These are phyloP conservation scores for Suillus placidus DNA, from an alignment of 768 basidiomycete genomes.

Conservation along the genomic window DNA sequence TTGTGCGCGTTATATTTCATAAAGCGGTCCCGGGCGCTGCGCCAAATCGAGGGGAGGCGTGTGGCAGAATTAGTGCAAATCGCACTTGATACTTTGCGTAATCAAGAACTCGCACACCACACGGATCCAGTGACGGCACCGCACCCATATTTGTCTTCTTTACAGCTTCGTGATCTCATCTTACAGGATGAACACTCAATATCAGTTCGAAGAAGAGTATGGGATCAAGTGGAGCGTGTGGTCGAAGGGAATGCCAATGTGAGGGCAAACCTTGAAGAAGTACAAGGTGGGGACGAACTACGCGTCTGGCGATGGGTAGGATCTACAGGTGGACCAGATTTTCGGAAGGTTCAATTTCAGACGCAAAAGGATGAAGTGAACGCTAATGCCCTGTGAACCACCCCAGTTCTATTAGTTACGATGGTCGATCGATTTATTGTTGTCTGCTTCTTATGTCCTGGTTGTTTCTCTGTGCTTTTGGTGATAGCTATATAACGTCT, in stretches of 20 bases:
- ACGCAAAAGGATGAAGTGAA: conserved; percentile 30
- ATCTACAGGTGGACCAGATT: conserved; percentile 36
- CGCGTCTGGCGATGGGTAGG: conserved; percentile 94
- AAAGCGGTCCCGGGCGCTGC: conserved; percentile 45
- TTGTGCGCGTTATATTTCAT: conserved; percentile 20
- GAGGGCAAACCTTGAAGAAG: conserved; percentile 80
- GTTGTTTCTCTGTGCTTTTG: not conserved
- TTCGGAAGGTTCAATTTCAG: conserved; percentile 34
- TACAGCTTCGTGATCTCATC: conserved; percentile 86
- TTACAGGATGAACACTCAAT: conserved; percentile 82
- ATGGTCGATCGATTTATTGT: conserved; percentile 7
- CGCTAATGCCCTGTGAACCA: not conserved
- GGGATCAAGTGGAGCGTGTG: conserved; percentile 81
- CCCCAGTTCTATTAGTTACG: not conserved
- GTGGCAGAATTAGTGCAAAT: conserved; percentile 77
- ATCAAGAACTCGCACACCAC: conserved; percentile 82
- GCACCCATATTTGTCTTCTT: conserved; percentile 77
- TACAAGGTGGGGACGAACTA: conserved; percentile 82
- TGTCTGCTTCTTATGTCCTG: not conserved
- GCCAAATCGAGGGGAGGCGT: conserved; percentile 60
- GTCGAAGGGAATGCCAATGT: conserved; percentile 94
- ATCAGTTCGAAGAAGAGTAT: conserved; percentile 62
- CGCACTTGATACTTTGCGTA: conserved; percentile 76
- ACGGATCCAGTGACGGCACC: conserved; percentile 77
- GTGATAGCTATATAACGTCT: not conserved